Percentiles rank a stretch among this genome's conserved stretches.
Conservation (phyloP, 2,329 filamentous ascomycete genomes). For the Exophiala calicioides region DNA sequence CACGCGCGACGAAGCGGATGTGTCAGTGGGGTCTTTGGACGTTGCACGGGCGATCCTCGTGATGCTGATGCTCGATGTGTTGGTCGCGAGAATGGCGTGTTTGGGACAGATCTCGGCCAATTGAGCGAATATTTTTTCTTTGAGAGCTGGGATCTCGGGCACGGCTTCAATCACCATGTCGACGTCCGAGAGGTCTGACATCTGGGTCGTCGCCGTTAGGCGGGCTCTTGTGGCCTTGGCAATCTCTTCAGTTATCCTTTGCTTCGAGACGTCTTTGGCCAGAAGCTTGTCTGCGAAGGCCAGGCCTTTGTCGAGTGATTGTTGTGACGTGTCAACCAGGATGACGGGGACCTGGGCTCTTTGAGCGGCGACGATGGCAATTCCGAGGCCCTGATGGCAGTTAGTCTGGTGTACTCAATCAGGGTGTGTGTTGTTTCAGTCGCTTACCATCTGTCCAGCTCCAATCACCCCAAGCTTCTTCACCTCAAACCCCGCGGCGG, state of each 20-base stretch:
- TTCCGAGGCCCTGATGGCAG: constrained; percentile 75
- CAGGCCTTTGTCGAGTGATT: constrained; percentile 83
- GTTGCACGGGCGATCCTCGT: constrained; percentile 84
- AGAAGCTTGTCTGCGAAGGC: constrained; percentile 96
- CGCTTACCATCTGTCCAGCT: constrained; percentile 87
- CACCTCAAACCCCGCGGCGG: constrained; percentile 66
- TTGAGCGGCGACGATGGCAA: constrained; percentile 88
- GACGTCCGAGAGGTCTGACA: constrained; percentile 76
- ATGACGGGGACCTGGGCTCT: constrained; percentile 81
- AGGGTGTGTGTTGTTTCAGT: background rate
- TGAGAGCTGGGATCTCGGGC: constrained; percentile 85
- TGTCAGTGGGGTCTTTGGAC: constrained; percentile 78
- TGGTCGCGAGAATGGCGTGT: constrained; percentile 90
- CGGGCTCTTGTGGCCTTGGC: constrained; percentile 72
- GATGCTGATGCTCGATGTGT: constrained; percentile 98
- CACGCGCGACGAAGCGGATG: constrained; percentile 80
- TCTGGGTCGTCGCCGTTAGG: constrained; percentile 68
- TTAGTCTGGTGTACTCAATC: constrained; percentile 8
- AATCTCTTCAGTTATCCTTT: constrained; percentile 77
- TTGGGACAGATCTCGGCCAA: constrained; percentile 78
- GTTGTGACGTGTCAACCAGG: constrained; percentile 79
- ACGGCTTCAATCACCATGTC: constrained; percentile 99
- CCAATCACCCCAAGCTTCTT: constrained; percentile 89
- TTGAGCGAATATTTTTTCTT: constrained; percentile 81
- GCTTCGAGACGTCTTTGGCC: constrained; percentile 87